Base-by-base conservation (phyloP, 345 rosid species). In the Lagerstroemia speciosa region DNA sequence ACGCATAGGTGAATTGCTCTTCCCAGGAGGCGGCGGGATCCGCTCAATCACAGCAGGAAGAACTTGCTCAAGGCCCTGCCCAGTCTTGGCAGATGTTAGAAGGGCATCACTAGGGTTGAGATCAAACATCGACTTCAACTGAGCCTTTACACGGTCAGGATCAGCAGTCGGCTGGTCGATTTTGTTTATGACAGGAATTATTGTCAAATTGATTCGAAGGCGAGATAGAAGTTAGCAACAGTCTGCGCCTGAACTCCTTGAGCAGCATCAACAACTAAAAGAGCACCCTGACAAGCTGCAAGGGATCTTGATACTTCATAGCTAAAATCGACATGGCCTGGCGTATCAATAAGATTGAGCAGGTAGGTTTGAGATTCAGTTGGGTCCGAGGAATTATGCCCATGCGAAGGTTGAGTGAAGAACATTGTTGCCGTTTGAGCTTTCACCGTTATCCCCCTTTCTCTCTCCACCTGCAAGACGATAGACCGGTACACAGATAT, bases 231-330 rank as follows among this genome's bases (percentile, higher is more conserved):
- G 67, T 94, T 94, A 69, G 99, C 99, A 41, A 94, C 97, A 14
- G 99, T 94, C 72, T 94, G 99, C 1, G 99, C 99, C 77, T 94
- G 99, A 67, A 94, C 97, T 8, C 99, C 99, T 81, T 94, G 97
- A 66, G 97, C 99, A 24, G 97, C 97, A 83, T 94, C 97, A 70
- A 94, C 97, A 33, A 94, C 95, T 79, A 94, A 82, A 75, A 94
- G 96, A 27, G 87, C 97, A 69, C 99, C 99, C 72, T 94, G 97
- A 82, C 99, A 94, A 75, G 99, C 99, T 26, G 97, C 96, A 68
- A 94, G 84, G 5, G 99, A 94, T 80, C 99, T 88, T 20, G 99
- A 94, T 31, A 94, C 99, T 78, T 91, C 99, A 69, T 94, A 94
- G 78, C 97, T 94, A 73, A 91, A 94, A 75, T 94, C 99, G 11